phyloP scores from a whole-genome alignment of 2,329 filamentous ascomycete genomes.

The Aschersonia sp. region DNA sequence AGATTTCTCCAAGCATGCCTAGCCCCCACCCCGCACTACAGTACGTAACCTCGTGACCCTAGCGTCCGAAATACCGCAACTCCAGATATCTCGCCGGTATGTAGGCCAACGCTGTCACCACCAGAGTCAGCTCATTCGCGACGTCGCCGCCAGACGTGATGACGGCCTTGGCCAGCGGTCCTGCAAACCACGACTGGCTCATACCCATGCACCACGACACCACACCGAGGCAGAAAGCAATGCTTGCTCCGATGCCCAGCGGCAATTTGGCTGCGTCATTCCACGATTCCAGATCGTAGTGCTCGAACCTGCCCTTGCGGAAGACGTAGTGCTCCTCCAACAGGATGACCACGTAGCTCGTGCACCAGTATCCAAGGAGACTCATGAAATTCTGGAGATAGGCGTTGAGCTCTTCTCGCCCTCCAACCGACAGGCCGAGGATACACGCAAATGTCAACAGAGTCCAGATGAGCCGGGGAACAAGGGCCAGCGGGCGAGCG shows the following conservation, averaged over 20 bases:
- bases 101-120: constrained; percentile 25
- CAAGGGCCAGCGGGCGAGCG: constrained; percentile 15
- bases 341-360: constrained; percentile 24
- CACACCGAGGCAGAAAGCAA: constrained; percentile 26
- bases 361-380: constrained; percentile 30
- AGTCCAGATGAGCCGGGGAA: constrained; percentile 27
- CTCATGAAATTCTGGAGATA: constrained; percentile 29
- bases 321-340: constrained; percentile 28
- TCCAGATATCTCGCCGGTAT: constrained; percentile 26
- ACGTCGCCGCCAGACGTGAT: constrained; percentile 47
- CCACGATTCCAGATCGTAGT: constrained; percentile 29
- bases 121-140: constrained; percentile 26
- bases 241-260: constrained; percentile 24
- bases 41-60: not conserved
- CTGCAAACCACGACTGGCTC: constrained; percentile 40
- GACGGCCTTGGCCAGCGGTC: constrained; percentile 36
- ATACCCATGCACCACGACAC: constrained; percentile 37
- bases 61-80: constrained; percentile 12
- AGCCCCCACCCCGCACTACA: too few relatives aligned
- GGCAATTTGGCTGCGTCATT: constrained; percentile 26
- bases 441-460: constrained; percentile 23
- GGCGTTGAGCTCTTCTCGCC: constrained; percentile 22
- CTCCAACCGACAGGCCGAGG: constrained; percentile 24
- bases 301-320: constrained; percentile 21
- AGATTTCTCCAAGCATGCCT: too few relatives aligned